Conservation (phyloP, 371 early-diverging fungal species). For the Coemansia sp. region DNA sequence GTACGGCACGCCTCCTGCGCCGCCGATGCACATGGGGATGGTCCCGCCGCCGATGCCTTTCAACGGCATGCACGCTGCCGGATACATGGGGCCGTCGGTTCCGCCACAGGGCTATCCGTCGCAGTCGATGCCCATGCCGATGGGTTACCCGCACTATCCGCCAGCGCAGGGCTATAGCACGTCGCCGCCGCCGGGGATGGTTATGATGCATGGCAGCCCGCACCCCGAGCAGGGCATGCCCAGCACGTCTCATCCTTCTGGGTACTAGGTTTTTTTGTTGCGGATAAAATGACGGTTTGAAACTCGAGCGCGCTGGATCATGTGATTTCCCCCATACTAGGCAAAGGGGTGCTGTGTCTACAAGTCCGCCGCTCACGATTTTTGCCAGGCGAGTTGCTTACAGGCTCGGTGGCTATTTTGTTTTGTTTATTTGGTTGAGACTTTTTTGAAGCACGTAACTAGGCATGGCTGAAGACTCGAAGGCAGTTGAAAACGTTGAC, state of each 20-base stretch:
- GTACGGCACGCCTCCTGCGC: conserved; percentile 27
- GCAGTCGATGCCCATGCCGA: conserved; percentile 40
- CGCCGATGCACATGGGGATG: conserved; percentile 47
- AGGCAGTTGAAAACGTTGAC: conserved; percentile 12
- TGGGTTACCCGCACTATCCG: conserved; percentile 48
- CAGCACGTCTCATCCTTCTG: conserved; percentile 10
- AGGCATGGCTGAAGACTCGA: background rate
- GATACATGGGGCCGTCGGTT: conserved; percentile 33
- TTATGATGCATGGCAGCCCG: conserved; percentile 37
- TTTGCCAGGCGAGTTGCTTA: too few species aligned
- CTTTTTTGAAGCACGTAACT: background rate
- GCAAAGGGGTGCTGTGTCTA: too few species aligned
- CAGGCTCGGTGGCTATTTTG: too few species aligned
- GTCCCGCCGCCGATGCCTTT: conserved; percentile 45
- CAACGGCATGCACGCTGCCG: conserved; percentile 35
- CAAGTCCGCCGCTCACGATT: too few species aligned
- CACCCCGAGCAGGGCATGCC: conserved; percentile 35
- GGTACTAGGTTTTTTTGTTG: background rate
- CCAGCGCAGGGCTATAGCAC: conserved; percentile 28
- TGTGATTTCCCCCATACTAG: too few species aligned
- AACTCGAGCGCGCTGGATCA: too few species aligned
- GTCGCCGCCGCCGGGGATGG: conserved; percentile 45
- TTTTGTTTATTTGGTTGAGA: background rate
- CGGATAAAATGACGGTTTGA: too few species aligned
- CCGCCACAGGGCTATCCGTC: conserved; percentile 42